A percentile compares a stretch with the other conserved stretches of the same genome.
Conservation (phyloP, 169 alveolate species). For the Eimeria falciformis region DNA sequence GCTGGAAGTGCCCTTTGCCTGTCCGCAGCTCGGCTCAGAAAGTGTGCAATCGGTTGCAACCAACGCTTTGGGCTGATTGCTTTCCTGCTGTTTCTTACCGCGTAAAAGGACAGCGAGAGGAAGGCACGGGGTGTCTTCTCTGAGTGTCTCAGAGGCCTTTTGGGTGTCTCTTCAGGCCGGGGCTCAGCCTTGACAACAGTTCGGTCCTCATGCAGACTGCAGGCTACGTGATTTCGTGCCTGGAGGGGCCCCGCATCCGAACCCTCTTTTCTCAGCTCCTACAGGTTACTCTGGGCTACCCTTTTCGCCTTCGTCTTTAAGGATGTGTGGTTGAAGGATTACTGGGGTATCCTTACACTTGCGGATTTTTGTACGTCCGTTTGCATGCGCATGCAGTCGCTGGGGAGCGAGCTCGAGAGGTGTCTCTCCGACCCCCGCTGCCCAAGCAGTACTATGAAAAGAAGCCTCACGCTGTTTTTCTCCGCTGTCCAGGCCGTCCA, state of each 20-base stretch:
- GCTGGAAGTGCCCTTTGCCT: background rate
- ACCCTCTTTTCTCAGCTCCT: conserved; percentile 35
- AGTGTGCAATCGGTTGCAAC: no score
- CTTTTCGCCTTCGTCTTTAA: background rate
- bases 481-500: conserved; percentile 59
- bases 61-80: no score
- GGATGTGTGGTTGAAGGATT: background rate
- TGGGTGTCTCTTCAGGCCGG: conserved; percentile 13
- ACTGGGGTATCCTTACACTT: background rate
- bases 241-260: conserved; percentile 60
- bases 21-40: no score
- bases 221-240: conserved; percentile 51
- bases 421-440: conserved; percentile 29
- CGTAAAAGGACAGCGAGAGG: background rate
- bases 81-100: no score
- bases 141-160: background rate
- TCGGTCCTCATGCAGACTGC: conserved; percentile 46
- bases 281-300: conserved; percentile 4
- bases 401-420: conserved; percentile 58
- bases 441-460: conserved; percentile 15
- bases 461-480: conserved; percentile 46
- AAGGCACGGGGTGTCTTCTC: no score
- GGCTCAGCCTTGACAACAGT: conserved; percentile 58
- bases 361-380: background rate
- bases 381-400: conserved; percentile 34